Conservation (phyloP, 305 asterid species). For the Solanum hybrid region DNA sequence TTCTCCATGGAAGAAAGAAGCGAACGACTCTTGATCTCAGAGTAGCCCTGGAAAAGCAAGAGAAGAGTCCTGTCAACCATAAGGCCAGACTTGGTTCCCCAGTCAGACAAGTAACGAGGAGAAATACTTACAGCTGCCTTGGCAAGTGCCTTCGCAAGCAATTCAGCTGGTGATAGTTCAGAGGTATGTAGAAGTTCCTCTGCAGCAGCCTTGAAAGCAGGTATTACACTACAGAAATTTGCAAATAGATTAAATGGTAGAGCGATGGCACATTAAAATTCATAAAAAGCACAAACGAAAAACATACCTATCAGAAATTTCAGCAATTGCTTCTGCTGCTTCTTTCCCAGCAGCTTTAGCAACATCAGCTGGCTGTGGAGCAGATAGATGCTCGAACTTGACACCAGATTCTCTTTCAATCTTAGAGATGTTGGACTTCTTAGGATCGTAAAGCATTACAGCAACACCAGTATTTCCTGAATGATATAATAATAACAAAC, state of each 20-base stretch:
- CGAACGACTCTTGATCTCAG: slow-evolving; percentile 79
- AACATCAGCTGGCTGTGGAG: slow-evolving; percentile 92
- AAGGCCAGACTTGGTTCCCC: neutral
- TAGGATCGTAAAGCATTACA: slow-evolving; percentile 92
- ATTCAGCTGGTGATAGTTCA: slow-evolving; percentile 56
- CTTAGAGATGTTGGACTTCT: slow-evolving; percentile 65
- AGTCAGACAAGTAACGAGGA: neutral
- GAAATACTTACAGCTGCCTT: slow-evolving; percentile 69
- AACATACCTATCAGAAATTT: slow-evolving; percentile 68
- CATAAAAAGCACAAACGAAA: neutral
- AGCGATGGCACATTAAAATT: neutral
- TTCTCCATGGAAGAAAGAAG: slow-evolving; percentile 85
- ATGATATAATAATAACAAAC: neutral
- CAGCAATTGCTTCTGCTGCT: slow-evolving; percentile 60
- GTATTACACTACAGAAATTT: slow-evolving; percentile 56
- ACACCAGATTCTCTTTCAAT: slow-evolving; percentile 93
- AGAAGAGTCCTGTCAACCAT: slow-evolving; percentile 2
- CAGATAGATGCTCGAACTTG: slow-evolving; percentile 77
- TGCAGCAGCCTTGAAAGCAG: slow-evolving; percentile 78
- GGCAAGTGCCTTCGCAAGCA: slow-evolving; percentile 95
- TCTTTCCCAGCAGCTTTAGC: slow-evolving; percentile 82
- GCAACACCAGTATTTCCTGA: slow-evolving; percentile 88
- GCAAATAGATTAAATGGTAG: neutral
- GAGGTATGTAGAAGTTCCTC: slow-evolving; percentile 60
- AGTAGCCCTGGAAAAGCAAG: slow-evolving; percentile 54